Percentiles rank a stretch among this genome's conserved stretches.
These are phyloP conservation scores for Cordyceps farinosa DNA, from an alignment of 2,329 filamentous ascomycete species.

Conservation along the genomic window DNA sequence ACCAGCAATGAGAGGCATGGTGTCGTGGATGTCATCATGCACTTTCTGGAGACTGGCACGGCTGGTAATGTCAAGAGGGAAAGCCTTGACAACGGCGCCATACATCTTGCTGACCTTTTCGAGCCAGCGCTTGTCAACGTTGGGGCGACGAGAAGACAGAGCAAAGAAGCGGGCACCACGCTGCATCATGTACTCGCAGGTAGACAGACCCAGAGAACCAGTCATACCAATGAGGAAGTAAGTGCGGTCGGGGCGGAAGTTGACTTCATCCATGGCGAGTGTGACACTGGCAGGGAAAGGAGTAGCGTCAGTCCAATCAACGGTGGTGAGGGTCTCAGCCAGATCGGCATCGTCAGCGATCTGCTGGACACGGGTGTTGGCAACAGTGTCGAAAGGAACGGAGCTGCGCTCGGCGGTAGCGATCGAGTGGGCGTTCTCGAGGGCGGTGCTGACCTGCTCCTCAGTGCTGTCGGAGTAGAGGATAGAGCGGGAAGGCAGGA, in stretches of 20 bases:
- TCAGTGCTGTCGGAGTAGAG: constrained; percentile 16
- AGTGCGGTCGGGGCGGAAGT: constrained; percentile 15
- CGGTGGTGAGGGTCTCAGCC: constrained; percentile 16
- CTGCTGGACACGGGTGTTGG: constrained; percentile 16
- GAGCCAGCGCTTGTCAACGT: constrained; percentile 16
- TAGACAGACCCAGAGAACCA: constrained; percentile 16
- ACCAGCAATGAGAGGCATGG: constrained; percentile 35
- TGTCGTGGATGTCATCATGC: constrained; percentile 24
- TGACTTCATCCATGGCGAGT: constrained; percentile 16
- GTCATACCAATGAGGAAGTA: constrained; percentile 19
- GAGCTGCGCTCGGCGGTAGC: constrained; percentile 8
- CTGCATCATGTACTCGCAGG: constrained; percentile 17
- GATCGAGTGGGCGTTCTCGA: constrained; percentile 6
- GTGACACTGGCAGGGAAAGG: constrained; percentile 16
- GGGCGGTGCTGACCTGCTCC: constrained; percentile 14
- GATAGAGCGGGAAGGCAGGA: constrained; percentile 15
- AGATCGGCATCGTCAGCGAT: constrained; percentile 11
- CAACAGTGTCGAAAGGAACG: constrained; percentile 15
- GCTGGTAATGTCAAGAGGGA: constrained; percentile 17
- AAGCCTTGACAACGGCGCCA: constrained; percentile 14
- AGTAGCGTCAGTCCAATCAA: constrained; percentile 16
- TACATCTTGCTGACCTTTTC: constrained; percentile 9
- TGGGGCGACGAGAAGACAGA: constrained; percentile 15
- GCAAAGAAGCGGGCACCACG: constrained; percentile 16
- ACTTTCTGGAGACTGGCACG: constrained; percentile 12